Evolutionary conservation across 176 grass and related monocot species (phyloP).

Genomic region (Avena sativa): DNA sequence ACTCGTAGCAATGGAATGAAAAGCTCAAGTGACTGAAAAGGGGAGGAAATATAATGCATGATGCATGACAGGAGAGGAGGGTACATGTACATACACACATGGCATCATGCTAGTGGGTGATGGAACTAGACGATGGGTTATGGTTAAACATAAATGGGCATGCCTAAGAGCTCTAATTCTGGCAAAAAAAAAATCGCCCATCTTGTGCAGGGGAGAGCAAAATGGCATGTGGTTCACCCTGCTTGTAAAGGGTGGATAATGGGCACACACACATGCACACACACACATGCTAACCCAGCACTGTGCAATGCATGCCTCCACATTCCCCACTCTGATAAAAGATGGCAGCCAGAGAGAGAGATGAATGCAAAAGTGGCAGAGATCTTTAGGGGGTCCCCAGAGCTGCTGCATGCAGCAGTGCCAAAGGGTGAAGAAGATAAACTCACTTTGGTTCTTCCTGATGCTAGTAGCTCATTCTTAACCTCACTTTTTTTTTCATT

Average conservation of each 20-base stretch:
- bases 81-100: constrained; percentile 22
- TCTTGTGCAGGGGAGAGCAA: constrained; percentile 50
- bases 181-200: constrained; percentile 42
- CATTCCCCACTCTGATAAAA: constrained; percentile 80
- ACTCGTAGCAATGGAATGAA: not conserved
- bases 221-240: constrained; percentile 59
- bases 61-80: constrained; percentile 38
- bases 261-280: constrained; percentile 53
- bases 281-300: constrained; percentile 44
- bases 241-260: constrained; percentile 54
- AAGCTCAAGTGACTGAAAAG: not conserved
- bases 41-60: constrained; percentile 1
- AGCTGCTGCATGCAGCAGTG: constrained; percentile 29
- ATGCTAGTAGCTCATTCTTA: constrained; percentile 26
- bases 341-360: constrained; percentile 63
- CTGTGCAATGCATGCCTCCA: constrained; percentile 76
- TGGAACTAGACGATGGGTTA: constrained; percentile 24
- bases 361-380: constrained; percentile 66
- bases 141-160: constrained; percentile 65
- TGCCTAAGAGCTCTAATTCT: constrained; percentile 64
- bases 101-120: constrained; percentile 46
- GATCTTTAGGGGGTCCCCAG: constrained; percentile 36
- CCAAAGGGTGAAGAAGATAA: constrained; percentile 54
- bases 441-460: constrained; percentile 62
- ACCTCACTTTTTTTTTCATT: not conserved